phyloP scores from a whole-genome alignment of 208 protist species.

The Acanthamoeba rhysodes region DNA sequence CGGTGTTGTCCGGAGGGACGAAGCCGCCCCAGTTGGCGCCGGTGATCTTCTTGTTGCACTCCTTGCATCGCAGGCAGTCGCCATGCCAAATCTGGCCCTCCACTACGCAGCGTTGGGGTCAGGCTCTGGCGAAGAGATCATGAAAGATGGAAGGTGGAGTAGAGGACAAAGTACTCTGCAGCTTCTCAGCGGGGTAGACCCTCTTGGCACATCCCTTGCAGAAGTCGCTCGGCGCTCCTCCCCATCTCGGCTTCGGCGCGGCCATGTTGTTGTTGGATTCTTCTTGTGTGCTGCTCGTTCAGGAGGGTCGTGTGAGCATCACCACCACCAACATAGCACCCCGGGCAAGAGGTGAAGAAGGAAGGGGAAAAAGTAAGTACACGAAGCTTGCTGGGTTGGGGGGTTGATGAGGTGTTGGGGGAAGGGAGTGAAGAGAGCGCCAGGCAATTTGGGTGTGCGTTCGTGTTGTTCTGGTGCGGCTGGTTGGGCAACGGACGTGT shows the following conservation, averaged over 20 bases:
- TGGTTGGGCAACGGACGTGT: not conserved
- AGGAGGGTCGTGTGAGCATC: too few relatives aligned
- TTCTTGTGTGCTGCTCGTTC: not conserved
- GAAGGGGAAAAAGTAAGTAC: not conserved
- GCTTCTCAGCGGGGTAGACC: conserved; percentile 61
- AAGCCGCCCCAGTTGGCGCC: conserved; percentile 69
- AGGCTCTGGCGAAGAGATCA: not conserved
- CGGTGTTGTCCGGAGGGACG: conserved; percentile 44
- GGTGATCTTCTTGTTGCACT: conserved; percentile 63
- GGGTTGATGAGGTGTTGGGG: too few relatives aligned
- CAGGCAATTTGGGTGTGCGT: not conserved
- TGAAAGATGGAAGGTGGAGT: not conserved
- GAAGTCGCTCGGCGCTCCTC: conserved; percentile 43
- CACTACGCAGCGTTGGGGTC: not conserved
- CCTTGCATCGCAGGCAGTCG: conserved; percentile 55
- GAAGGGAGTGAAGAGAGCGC: not conserved
- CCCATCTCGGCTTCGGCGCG: conserved; percentile 49
- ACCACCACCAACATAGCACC: too few relatives aligned
- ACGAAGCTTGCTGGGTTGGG: too few relatives aligned
- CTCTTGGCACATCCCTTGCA: conserved; percentile 53
- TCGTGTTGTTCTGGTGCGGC: not conserved
- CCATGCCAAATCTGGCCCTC: conserved; percentile 62
- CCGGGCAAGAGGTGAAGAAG: not conserved
- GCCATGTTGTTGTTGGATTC: not conserved
- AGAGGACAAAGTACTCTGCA: not conserved